A percentile compares a stretch with the other conserved stretches of the same genome.
These are phyloP conservation scores for Albatrellus sp. DNA, from an alignment of 1,284 basidiomycete species.

Conservation along the genomic window DNA sequence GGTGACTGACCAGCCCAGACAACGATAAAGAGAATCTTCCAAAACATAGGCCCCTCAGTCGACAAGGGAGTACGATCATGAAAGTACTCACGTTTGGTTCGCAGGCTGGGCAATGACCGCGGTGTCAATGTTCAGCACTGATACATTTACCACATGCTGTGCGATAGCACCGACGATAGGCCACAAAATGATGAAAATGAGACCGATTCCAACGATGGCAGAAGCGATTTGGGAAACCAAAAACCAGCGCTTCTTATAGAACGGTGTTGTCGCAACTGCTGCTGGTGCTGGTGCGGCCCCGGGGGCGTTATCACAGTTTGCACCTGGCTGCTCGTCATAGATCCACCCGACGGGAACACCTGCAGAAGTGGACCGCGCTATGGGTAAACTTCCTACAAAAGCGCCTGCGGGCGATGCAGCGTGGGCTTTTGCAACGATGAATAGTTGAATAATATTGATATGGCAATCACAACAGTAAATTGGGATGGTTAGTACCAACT, in stretches of 20 bases:
- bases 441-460: neutral
- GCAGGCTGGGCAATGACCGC: constrained; percentile 36
- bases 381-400: too few relatives aligned
- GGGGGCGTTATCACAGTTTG: neutral
- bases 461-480: neutral
- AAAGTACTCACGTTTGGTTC: constrained; percentile 36
- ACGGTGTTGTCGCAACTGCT: constrained; percentile 2
- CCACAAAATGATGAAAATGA: constrained; percentile 53
- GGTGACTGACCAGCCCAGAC: constrained; percentile 27
- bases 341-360: neutral
- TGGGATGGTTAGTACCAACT: neutral
- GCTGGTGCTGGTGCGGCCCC: neutral
- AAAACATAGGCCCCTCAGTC: too few relatives aligned
- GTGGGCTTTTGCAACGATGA: neutral
- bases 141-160: constrained; percentile 45
- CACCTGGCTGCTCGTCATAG: neutral
- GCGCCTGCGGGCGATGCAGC: neutral
- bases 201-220: constrained; percentile 37
- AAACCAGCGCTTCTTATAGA: constrained; percentile 31
- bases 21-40: constrained; percentile 36
- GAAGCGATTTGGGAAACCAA: constrained; percentile 28
- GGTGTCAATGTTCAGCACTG: constrained; percentile 35
- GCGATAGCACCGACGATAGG: constrained; percentile 54
- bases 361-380: neutral
- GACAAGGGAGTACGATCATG: too few relatives aligned